Evolutionary conservation across 345 rosid genomes (phyloP), one percentile per base, ranked within the genome.

Genomic region (Citrus trifoliata): DNA sequence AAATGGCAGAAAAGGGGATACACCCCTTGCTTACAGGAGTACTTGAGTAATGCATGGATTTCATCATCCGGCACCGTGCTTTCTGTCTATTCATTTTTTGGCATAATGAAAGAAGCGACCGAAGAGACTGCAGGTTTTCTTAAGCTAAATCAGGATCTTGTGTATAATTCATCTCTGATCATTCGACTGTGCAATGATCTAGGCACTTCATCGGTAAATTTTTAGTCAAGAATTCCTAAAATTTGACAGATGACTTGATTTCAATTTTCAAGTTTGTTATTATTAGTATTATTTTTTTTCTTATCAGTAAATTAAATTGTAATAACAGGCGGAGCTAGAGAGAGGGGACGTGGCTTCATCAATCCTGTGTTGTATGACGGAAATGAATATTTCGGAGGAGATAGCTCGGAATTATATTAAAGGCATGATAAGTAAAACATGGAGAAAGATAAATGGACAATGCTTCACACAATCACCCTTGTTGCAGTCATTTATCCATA

Each of bases 261-360:
- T 62, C 66, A 18, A 3, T 1, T 27, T 28, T 28, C 66, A 18
- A 3, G 5, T 27, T 28, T 28, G 32, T 24, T 60, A 0, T 46
- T 46, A 3, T 42, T 42, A 42, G 13, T 42, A 42, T 40, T 10
- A 42, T 42, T 46, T 10, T 46, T 2, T 10, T 42, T 42, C 51
- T 46, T 2, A 46, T 46, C 51, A 3, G 51, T 46, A 46, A 46
- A 46, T 13, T 30, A 53, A 72, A 35, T 73, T 24, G 7, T 18
- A 10, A 40, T 13, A 40, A 27, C 80, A 88, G 91, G 90, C 82
- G 7, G 91, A 90, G 63, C 76, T 58, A 37, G 90, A 90, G 79
- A 86, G 91, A 78, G 91, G 90, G 24, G 90, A 88, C 75, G 87
- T 85, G 6, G 83, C 92, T 22, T 87, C 91, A 21, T 86, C 90